Base-by-base conservation (phyloP, 2,329 filamentous ascomycete species). In the Aspergillus eucalypticola region DNA sequence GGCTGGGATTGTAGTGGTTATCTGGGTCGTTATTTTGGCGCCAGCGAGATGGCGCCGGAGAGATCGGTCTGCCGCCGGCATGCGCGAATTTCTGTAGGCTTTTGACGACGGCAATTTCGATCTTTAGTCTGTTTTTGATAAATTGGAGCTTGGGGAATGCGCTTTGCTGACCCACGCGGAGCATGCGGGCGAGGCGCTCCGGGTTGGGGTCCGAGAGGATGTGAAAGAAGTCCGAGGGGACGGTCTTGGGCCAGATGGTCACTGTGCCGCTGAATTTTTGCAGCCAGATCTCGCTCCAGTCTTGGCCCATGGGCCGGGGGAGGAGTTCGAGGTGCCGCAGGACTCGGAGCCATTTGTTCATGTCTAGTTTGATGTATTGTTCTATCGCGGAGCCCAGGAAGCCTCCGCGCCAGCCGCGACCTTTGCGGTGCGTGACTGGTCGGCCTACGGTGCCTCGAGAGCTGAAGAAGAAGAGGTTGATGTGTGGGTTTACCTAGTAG, bases 381-480 rank as follows among this genome's bases (percentile, higher is more conserved):
- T 99, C 95, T 5, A 90, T 87, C 0, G 95, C 94, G 6, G 90
- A 94, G 64, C 95, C 94, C 13, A 99, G 83, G 77, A 96, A 99
- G 1, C 95, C 95, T 41, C 95, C 95, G 56, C 95, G 89, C 95
- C 95, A 99, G 58, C 95, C 95, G 50, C 92, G 90, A 5, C 95
- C 95, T 67, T 90, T 89, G 57, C 95, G 90, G 76, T 99, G 95
- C 0, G 93, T 97, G 17, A 98, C 95, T 8, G 95, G 95, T 55
- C 91, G 88, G 5, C 95, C 95, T 8, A 98, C 94, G 0, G 90
- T 90, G 11, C 95, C 95, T 32, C 95, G 86, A 0, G 93, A 96
- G 29, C 90, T 95, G 82, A 98, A 99, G 84, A 99, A 98, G 83
- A 99, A 99, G 27, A 98, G 87, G 71, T 96, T 98, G 76, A 99